Conservation (phyloP, 2,329 filamentous ascomycete genomes). For the Colletotrichum chlorophyti region DNA sequence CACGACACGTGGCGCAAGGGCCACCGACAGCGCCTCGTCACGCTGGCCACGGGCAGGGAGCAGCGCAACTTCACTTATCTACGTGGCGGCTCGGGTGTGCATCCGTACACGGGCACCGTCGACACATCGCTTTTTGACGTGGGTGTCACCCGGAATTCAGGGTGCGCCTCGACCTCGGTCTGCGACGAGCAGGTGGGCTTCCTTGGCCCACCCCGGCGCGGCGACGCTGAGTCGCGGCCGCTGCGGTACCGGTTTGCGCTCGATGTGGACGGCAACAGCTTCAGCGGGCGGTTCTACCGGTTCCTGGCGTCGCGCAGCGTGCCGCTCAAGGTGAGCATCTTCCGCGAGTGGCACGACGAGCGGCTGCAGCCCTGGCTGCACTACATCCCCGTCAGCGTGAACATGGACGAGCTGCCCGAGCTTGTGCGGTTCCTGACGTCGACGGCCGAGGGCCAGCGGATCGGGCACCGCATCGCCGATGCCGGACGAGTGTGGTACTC, state of each 20-base stretch:
- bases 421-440: conserved; percentile 53
- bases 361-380: conserved; percentile 62
- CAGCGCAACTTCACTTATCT: conserved; percentile 42
- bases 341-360: conserved; percentile 66
- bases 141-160: conserved; percentile 42
- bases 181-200: conserved; percentile 41
- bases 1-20: conserved; percentile 45
- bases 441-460: conserved; percentile 51
- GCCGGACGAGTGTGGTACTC: conserved; percentile 61
- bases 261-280: conserved; percentile 63
- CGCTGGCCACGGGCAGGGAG: conserved; percentile 40
- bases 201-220: too few species aligned
- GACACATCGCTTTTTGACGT: conserved; percentile 50
- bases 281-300: conserved; percentile 59
- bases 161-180: conserved; percentile 38
- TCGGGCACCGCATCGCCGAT: conserved; percentile 59
- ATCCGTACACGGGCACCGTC: conserved; percentile 34
- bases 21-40: conserved; percentile 56
- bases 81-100: conserved; percentile 27
- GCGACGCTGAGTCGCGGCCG: too few species aligned
- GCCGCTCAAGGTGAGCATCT: conserved; percentile 58
- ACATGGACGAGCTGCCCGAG: conserved; percentile 59
- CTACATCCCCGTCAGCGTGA: conserved; percentile 59
- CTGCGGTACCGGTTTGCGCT: conserved; percentile 50
- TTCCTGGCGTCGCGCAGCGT: conserved; percentile 54